Evolutionary conservation across 306 rosid genomes (phyloP).

Genomic region (Castanea sativa): DNA sequence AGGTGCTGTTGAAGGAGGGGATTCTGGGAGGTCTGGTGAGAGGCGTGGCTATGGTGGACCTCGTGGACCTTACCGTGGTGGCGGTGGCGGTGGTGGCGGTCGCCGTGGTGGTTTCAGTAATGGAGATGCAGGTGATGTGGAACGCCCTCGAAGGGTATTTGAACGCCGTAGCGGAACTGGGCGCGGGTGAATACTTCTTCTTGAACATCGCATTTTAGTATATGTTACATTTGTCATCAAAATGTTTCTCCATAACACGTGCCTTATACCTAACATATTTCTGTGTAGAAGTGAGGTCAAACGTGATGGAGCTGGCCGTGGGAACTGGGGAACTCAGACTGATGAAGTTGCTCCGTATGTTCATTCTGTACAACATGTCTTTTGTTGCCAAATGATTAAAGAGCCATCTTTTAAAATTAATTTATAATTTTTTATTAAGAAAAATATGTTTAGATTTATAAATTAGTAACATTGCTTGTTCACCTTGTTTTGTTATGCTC

Average conservation of each 20-base stretch:
- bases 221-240: not conserved
- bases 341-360: constrained; percentile 70
- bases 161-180: constrained; percentile 98
- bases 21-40: constrained; percentile 47
- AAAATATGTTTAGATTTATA: not conserved
- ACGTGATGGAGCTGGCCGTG: constrained; percentile 88
- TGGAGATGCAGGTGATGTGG: constrained; percentile 77
- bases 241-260: not conserved
- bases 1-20: constrained; percentile 65
- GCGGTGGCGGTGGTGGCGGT: constrained; percentile 52
- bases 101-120: constrained; percentile 77
- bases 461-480: not conserved
- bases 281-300: constrained; percentile 65
- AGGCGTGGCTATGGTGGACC: constrained; percentile 71
- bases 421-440: not conserved
- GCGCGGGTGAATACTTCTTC: constrained; percentile 51
- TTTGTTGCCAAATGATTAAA: not conserved
- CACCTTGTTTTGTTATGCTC: not conserved
- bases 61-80: constrained; percentile 49
- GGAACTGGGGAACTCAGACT: constrained; percentile 83
- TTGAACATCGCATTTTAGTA: not conserved
- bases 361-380: not conserved
- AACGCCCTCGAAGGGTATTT: constrained; percentile 60
- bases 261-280: constrained; percentile 2
- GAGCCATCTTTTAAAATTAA: not conserved